Evolutionary conservation across 306 rosid genomes (phyloP).

Genomic region (Vigna angularis): DNA sequence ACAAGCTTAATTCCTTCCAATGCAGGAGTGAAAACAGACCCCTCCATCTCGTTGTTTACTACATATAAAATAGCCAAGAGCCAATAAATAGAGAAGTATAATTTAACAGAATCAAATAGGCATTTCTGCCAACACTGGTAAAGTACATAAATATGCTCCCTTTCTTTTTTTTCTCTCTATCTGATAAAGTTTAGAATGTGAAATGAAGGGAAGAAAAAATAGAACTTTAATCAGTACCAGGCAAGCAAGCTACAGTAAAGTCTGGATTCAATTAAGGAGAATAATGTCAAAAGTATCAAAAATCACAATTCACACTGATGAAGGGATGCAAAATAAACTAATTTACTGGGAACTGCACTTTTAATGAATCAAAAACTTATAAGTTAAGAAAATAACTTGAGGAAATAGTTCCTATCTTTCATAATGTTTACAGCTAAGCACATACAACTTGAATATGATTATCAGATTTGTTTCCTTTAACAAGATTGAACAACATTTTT

Average conservation of each 20-base stretch:
- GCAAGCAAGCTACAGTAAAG: neutral
- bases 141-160: neutral
- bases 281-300: neutral
- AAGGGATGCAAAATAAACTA: constrained; percentile 4
- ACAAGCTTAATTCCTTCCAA: constrained; percentile 77
- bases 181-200: constrained; percentile 2
- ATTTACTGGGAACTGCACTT: neutral
- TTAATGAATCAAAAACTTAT: neutral
- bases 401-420: constrained; percentile 7
- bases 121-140: constrained; percentile 14
- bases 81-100: constrained; percentile 12
- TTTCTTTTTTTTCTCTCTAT: constrained; percentile 9
- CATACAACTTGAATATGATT: constrained; percentile 25
- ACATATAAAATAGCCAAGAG: constrained; percentile 41
- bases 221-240: constrained; percentile 4
- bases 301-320: constrained; percentile 17
- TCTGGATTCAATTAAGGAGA: constrained; percentile 16
- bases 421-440: neutral
- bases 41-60: constrained; percentile 70
- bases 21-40: constrained; percentile 77
- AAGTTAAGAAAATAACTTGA: constrained; percentile 6
- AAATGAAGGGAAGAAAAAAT: constrained; percentile 29
- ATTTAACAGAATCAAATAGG: constrained; percentile 29
- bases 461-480: constrained; percentile 2
- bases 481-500: constrained; percentile 21